Percentiles rank a stretch among this genome's conserved stretches.
phyloP scores from a whole-genome alignment of 805 yeast genomes.

The Scheffersomyces spartinae region DNA sequence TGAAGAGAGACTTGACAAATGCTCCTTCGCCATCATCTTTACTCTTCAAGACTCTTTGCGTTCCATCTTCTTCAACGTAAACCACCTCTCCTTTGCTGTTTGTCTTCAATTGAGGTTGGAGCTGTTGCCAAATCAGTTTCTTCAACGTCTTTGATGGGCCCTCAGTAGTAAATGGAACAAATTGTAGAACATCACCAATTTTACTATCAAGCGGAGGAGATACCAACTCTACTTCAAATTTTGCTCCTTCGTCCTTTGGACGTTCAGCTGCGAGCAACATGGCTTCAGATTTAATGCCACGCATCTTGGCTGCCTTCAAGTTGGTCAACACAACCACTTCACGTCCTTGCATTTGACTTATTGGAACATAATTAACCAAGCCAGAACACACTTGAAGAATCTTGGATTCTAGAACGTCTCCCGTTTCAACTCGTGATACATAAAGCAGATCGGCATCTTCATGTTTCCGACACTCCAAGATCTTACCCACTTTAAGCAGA shows the following conservation, averaged over 20 bases:
- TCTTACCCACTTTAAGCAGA: conserved; percentile 35
- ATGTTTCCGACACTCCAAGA: conserved; percentile 34
- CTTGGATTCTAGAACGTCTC: conserved; percentile 4
- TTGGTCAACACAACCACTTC: conserved; percentile 45
- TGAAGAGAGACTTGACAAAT: no score
- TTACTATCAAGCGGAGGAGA: conserved; percentile 27
- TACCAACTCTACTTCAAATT: conserved; percentile 31
- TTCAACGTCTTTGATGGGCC: conserved; percentile 17
- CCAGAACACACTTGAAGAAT: conserved; percentile 49
- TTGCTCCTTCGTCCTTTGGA: conserved; percentile 6
- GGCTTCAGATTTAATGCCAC: conserved; percentile 52
- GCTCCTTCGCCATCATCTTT: no score
- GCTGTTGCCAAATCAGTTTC: conserved; percentile 20
- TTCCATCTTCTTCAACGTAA: conserved; percentile 11
- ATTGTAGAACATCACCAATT: conserved; percentile 30
- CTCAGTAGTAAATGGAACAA: conserved; percentile 13
- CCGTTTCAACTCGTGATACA: conserved; percentile 37
- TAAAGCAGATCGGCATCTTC: conserved; percentile 49
- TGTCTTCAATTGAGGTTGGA: conserved; percentile 17
- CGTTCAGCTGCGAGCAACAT: conserved; percentile 61
- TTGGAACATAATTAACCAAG: conserved; percentile 32
- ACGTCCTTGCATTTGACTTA: conserved; percentile 22
- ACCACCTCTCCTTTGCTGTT: conserved; percentile 18
- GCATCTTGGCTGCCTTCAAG: conserved; percentile 49
- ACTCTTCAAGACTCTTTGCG: no score